Conservation (phyloP, 225 moss, liverwort and hornwort species). For the Thuidium tamariscinum region DNA sequence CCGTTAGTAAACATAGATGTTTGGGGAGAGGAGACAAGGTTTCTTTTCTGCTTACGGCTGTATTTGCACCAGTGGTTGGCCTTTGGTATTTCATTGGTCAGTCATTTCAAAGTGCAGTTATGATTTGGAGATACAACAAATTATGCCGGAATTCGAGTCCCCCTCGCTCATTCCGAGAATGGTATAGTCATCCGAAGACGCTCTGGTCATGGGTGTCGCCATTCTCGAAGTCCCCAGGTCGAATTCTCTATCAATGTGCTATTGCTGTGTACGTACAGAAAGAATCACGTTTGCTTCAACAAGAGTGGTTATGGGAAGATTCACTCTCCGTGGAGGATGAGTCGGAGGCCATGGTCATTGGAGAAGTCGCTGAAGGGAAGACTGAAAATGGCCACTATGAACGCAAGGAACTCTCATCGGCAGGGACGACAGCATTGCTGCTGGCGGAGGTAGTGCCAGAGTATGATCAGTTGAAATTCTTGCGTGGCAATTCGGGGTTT, state of each 20-base stretch:
- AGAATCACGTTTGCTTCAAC: background rate
- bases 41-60: fast-evolving
- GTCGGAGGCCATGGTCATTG: background rate
- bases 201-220: background rate
- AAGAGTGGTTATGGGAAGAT: fast-evolving
- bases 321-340: fast-evolving
- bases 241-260: fast-evolving
- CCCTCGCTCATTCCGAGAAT: fast-evolving
- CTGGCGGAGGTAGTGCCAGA: too few species aligned
- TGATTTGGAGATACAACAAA: background rate
- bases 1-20: fast-evolving
- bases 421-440: too few species aligned
- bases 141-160: too few species aligned
- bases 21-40: background rate
- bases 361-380: too few species aligned
- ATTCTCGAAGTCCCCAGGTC: background rate
- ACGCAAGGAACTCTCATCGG: too few species aligned
- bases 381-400: too few species aligned
- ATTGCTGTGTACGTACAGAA: background rate
- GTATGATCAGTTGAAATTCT: too few species aligned
- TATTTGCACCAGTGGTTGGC: too few species aligned
- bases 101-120: background rate
- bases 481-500: too few species aligned
- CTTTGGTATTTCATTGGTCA: fast-evolving
- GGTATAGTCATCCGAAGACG: background rate